phyloP scores from a whole-genome alignment of 78 protist genomes.

The Acrasis kona region DNA sequence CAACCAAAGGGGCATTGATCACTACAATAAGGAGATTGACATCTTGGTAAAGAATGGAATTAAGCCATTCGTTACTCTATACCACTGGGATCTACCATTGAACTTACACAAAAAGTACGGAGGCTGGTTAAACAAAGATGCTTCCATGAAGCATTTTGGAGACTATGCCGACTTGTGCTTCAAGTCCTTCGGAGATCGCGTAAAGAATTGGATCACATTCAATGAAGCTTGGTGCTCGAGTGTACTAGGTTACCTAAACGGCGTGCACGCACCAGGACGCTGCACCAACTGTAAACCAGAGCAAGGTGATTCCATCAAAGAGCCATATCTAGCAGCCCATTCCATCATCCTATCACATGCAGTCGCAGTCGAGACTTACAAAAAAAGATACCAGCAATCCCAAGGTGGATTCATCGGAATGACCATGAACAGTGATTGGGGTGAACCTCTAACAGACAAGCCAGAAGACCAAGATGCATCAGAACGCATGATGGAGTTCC shows the following conservation, averaged over 20 bases:
- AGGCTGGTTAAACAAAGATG: neutral
- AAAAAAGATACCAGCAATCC: neutral
- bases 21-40: slow-evolving; percentile 22
- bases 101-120: neutral
- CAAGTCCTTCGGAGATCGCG: slow-evolving; percentile 36
- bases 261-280: neutral
- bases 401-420: slow-evolving; percentile 18
- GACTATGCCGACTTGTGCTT: slow-evolving; percentile 40
- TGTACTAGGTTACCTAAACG: slow-evolving; percentile 21
- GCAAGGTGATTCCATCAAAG: neutral
- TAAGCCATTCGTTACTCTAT: slow-evolving; percentile 40
- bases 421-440: slow-evolving; percentile 13
- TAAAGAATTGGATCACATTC: slow-evolving; percentile 43
- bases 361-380: neutral
- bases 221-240: slow-evolving; percentile 38
- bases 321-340: neutral
- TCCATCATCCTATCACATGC: neutral
- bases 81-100: slow-evolving; percentile 66
- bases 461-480: slow-evolving; percentile 29
- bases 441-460: neutral
- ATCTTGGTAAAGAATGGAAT: slow-evolving; percentile 13
- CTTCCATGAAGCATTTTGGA: slow-evolving; percentile 8
- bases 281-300: neutral
- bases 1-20: slow-evolving; percentile 21
- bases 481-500: slow-evolving; percentile 22